phyloP scores from a whole-genome alignment of 768 basidiomycete species.

The Amanita inopinata region DNA sequence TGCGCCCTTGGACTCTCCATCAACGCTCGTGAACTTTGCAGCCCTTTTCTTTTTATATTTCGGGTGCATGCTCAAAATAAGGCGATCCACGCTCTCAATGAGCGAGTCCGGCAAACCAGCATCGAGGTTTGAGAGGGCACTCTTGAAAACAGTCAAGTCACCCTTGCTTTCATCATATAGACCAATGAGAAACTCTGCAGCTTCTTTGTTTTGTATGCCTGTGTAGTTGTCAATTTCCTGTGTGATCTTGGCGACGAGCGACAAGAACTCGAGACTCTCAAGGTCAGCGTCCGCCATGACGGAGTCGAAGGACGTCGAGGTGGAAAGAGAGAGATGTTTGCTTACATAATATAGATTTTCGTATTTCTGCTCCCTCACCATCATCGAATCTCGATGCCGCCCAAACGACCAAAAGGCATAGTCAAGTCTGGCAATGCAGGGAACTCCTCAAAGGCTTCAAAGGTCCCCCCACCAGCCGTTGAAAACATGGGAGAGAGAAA shows the following conservation, averaged over 20 bases:
- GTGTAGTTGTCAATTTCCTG: constrained; percentile 89
- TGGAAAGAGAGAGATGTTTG: background rate
- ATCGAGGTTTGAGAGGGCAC: constrained; percentile 63
- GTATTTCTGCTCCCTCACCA: too few species aligned
- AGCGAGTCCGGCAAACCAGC: constrained; percentile 87
- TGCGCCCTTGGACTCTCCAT: constrained; percentile 26
- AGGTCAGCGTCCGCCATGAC: constrained; percentile 67
- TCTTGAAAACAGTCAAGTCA: constrained; percentile 72
- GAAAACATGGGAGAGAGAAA: constrained; percentile 30
- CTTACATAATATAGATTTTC: constrained; percentile 12
- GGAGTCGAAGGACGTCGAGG: constrained; percentile 8
- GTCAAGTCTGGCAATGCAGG: constrained; percentile 88
- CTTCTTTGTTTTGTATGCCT: constrained; percentile 79
- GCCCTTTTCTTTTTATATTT: constrained; percentile 76
- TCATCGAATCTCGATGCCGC: constrained; percentile 42
- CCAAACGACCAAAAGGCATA: constrained; percentile 50
- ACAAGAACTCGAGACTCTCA: constrained; percentile 88
- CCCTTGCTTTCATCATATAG: constrained; percentile 77
- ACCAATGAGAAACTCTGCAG: constrained; percentile 91
- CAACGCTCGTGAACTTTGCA: constrained; percentile 26
- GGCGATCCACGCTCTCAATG: constrained; percentile 86
- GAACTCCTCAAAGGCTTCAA: constrained; percentile 58
- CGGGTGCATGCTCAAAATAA: constrained; percentile 91
- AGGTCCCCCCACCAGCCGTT: constrained; percentile 14
- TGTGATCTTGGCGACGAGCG: constrained; percentile 82